Conservation (phyloP, 2,329 filamentous ascomycete genomes). For the Clonostachys byssicola region DNA sequence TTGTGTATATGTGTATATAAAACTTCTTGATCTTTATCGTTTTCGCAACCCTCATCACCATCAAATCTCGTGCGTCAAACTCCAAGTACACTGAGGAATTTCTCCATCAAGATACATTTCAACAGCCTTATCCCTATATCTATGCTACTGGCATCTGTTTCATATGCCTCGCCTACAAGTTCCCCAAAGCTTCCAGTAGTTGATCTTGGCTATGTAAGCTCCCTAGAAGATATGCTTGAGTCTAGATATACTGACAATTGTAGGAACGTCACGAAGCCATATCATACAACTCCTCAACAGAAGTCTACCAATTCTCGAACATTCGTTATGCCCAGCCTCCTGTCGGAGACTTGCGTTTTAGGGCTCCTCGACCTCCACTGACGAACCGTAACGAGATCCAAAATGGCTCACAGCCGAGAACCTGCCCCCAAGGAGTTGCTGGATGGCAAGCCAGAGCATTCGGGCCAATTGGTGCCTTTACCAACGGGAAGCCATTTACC, state of each 20-base stretch:
- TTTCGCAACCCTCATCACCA: too few species aligned
- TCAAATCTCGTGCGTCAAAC: too few species aligned
- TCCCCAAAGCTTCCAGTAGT: neutral
- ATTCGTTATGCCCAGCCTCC: constrained; percentile 56
- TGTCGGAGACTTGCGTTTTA: constrained; percentile 42
- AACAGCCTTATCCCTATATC: too few species aligned
- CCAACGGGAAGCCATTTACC: neutral
- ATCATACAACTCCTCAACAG: neutral
- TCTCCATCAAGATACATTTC: too few species aligned
- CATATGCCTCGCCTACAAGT: too few species aligned
- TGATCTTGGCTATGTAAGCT: neutral
- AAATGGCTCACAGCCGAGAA: neutral
- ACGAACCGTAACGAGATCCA: neutral
- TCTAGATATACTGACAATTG: neutral
- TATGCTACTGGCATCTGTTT: too few species aligned
- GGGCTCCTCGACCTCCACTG: constrained; percentile 15
- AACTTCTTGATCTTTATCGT: too few species aligned
- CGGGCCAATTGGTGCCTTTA: neutral
- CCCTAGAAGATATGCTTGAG: neutral
- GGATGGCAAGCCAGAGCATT: neutral
- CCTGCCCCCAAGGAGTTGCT: neutral
- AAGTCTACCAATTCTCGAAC: neutral
- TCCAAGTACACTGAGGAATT: too few species aligned
- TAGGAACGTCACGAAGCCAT: neutral
- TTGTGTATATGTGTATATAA: too few species aligned